Evolutionary conservation across 306 rosid species (phyloP).

Genomic region (Castanea mollissima): DNA sequence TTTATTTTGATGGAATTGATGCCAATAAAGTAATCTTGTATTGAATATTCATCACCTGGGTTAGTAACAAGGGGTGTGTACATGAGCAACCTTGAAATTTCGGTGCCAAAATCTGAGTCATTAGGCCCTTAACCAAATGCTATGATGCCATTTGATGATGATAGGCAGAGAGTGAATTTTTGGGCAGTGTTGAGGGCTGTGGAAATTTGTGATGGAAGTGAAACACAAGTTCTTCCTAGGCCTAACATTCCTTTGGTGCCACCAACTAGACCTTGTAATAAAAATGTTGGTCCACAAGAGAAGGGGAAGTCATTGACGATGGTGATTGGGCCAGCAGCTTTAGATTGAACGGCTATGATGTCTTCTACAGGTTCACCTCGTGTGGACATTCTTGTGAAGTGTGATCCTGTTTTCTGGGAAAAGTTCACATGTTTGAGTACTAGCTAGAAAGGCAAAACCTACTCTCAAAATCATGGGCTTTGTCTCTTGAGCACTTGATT

Average conservation of each 20-base stretch:
- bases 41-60: too few species aligned
- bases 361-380: conserved; percentile 49
- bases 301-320: conserved; percentile 14
- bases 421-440: conserved; percentile 29
- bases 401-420: conserved; percentile 32
- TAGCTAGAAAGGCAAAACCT: not conserved
- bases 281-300: conserved; percentile 44
- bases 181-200: conserved; percentile 22
- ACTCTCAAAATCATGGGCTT: conserved; percentile 8
- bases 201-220: conserved; percentile 63
- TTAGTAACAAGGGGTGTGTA: conserved; percentile 55
- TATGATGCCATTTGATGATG: conserved; percentile 56
- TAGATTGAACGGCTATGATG: conserved; percentile 19
- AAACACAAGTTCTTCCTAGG: conserved; percentile 48
- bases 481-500: conserved; percentile 49
- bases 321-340: not conserved
- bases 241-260: conserved; percentile 58
- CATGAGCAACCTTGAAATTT: conserved; percentile 44
- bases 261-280: conserved; percentile 49
- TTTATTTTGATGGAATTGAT: too few species aligned
- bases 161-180: conserved; percentile 54
- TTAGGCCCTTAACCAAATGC: conserved; percentile 17
- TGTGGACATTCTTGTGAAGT: not conserved
- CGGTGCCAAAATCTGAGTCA: conserved; percentile 26
- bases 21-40: too few species aligned